Conservation (phyloP, 2,329 filamentous ascomycete genomes). For the Pyricularia grisea region DNA sequence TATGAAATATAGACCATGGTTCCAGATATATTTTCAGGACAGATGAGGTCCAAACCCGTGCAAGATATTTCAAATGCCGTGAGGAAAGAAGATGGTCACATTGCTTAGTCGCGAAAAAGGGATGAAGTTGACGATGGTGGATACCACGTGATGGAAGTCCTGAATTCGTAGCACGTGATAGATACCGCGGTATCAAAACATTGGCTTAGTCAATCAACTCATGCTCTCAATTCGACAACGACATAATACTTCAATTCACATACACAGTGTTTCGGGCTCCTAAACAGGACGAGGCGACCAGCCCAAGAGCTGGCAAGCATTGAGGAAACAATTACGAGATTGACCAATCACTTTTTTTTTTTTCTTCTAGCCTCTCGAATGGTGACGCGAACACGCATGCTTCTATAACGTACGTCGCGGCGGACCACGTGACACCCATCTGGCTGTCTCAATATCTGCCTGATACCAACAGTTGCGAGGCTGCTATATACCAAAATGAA, state of each 20-base stretch:
- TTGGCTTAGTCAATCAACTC: background rate
- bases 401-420: background rate
- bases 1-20: background rate
- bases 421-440: background rate
- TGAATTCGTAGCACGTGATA: background rate
- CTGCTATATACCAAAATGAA: background rate
- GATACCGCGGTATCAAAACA: background rate
- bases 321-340: too few relatives aligned
- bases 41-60: background rate
- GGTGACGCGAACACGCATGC: background rate
- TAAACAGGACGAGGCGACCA: too few relatives aligned
- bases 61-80: background rate
- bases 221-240: background rate
- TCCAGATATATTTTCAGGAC: fast-evolving
- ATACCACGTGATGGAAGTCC: background rate
- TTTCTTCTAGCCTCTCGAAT: background rate
- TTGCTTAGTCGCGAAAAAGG: background rate
- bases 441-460: background rate
- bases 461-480: background rate
- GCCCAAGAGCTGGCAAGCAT: too few relatives aligned
- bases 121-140: background rate
- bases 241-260: too few relatives aligned
- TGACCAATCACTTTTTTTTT: background rate
- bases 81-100: background rate
- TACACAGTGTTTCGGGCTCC: too few relatives aligned